These are phyloP conservation scores for Russula foetens DNA, from an alignment of 768 basidiomycete species.

Conservation along the genomic window DNA sequence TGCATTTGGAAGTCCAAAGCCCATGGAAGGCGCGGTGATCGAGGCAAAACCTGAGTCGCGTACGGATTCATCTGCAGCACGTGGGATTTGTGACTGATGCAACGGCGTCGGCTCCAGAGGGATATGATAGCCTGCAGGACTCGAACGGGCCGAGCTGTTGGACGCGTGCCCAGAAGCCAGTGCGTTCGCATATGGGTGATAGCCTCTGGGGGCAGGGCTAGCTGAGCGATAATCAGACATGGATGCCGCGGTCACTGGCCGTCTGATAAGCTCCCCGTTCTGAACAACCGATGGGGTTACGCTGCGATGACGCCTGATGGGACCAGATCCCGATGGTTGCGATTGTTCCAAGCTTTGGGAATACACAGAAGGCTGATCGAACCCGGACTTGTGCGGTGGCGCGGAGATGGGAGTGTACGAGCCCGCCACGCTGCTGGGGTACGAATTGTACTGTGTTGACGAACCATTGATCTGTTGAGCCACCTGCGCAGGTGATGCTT, in stretches of 20 bases:
- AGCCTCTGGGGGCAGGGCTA: slow-evolving; percentile 24
- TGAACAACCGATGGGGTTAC: slow-evolving; percentile 63
- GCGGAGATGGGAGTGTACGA: slow-evolving; percentile 47
- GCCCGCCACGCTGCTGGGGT: slow-evolving; percentile 25
- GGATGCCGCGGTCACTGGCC: slow-evolving; percentile 34
- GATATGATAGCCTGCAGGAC: slow-evolving; percentile 44
- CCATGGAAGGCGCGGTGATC: slow-evolving; percentile 10
- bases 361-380: slow-evolving; percentile 51
- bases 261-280: slow-evolving; percentile 39
- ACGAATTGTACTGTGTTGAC: slow-evolving; percentile 7
- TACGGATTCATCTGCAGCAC: slow-evolving; percentile 18
- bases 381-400: slow-evolving; percentile 59
- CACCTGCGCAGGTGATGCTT: slow-evolving; percentile 15
- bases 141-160: slow-evolving; percentile 28
- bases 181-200: slow-evolving; percentile 30
- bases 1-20: slow-evolving; percentile 13
- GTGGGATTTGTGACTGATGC: slow-evolving; percentile 16
- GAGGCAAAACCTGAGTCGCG: slow-evolving; percentile 1
- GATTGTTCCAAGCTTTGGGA: slow-evolving; percentile 33
- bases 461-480: slow-evolving; percentile 12
- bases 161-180: slow-evolving; percentile 15
- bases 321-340: slow-evolving; percentile 38
- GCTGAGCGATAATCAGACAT: slow-evolving; percentile 8
- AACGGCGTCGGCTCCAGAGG: slow-evolving; percentile 27
- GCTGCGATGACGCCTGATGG: slow-evolving; percentile 62